phyloP scores from a whole-genome alignment of 1,284 basidiomycete genomes.

The Cystobasidium pallidum region DNA sequence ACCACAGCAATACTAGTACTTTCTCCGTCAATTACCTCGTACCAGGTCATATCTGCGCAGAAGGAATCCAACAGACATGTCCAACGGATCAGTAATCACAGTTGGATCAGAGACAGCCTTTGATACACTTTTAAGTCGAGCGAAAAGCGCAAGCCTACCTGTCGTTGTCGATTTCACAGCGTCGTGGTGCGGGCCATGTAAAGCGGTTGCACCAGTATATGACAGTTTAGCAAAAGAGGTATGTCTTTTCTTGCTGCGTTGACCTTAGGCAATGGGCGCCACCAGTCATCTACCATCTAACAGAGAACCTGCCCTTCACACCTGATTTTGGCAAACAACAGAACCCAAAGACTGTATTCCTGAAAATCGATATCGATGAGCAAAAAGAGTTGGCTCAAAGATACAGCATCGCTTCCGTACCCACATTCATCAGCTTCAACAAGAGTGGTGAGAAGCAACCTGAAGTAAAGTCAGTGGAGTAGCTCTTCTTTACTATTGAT shows the following conservation, averaged over 20 bases:
- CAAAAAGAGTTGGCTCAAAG: conserved; percentile 47
- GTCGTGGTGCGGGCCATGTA: conserved; percentile 41
- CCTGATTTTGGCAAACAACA: no score
- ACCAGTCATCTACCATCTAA: no score
- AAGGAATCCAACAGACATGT: conserved; percentile 15
- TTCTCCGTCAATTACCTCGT: not conserved
- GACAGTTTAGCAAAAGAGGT: conserved; percentile 39
- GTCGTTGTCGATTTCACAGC: conserved; percentile 41
- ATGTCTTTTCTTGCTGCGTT: not conserved
- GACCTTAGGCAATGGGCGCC: not conserved
- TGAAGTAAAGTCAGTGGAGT: conserved; percentile 10
- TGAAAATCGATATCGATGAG: conserved; percentile 52
- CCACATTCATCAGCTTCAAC: conserved; percentile 42
- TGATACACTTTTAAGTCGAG: conserved; percentile 32
- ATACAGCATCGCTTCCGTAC: conserved; percentile 45
- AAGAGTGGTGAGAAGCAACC: conserved; percentile 14
- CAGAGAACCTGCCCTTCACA: no score
- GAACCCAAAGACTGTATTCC: conserved; percentile 45
- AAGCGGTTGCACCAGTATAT: conserved; percentile 48
- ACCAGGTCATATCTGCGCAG: not conserved
- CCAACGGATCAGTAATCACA: conserved; percentile 38
- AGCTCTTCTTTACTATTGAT: no score
- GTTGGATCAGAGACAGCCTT: conserved; percentile 30
- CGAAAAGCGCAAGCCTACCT: conserved; percentile 27
- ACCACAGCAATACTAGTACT: no score